Conservation (phyloP, 2,329 filamentous ascomycete genomes). For the Hypoxylon sp. region DNA sequence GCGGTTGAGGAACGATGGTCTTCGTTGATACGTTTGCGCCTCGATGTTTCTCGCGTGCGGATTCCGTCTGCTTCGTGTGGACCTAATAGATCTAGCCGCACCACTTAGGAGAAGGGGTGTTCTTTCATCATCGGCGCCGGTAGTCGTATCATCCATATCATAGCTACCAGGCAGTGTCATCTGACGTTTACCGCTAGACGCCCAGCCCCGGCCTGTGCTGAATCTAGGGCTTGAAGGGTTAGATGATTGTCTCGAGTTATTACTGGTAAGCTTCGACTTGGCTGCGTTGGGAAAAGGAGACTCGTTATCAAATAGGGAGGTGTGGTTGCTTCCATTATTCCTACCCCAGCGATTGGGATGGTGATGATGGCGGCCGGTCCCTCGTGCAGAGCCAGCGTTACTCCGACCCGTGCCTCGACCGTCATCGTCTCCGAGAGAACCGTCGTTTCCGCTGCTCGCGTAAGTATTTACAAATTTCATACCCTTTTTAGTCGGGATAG, state of each 20-base stretch:
- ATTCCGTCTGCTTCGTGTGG: conserved; percentile 71
- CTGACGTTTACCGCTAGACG: conserved; percentile 64
- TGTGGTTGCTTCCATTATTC: conserved; percentile 75
- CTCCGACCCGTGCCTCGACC: conserved; percentile 75
- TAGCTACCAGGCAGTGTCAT: conserved; percentile 75
- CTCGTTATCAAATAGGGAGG: conserved; percentile 82
- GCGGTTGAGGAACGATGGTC: conserved; percentile 75
- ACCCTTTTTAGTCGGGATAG: conserved; percentile 82
- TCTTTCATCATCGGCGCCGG: conserved; percentile 86
- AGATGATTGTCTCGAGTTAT: conserved; percentile 71
- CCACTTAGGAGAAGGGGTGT: conserved; percentile 79
- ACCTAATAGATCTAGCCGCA: conserved; percentile 71
- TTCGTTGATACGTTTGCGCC: conserved; percentile 76
- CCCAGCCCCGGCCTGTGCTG: conserved; percentile 48
- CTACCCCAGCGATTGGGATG: conserved; percentile 81
- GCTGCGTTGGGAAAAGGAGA: conserved; percentile 81
- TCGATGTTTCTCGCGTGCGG: conserved; percentile 77
- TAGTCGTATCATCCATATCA: conserved; percentile 84
- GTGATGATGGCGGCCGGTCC: conserved; percentile 82
- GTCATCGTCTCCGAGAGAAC: conserved; percentile 74
- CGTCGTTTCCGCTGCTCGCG: conserved; percentile 70
- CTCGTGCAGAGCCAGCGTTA: conserved; percentile 73
- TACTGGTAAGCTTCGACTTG: conserved; percentile 73
- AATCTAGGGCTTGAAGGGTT: conserved; percentile 79
- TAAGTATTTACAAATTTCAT: conserved; percentile 96